These are phyloP conservation scores for Termitomyces sp. DNA, from an alignment of 768 basidiomycete species.

Conservation along the genomic window DNA sequence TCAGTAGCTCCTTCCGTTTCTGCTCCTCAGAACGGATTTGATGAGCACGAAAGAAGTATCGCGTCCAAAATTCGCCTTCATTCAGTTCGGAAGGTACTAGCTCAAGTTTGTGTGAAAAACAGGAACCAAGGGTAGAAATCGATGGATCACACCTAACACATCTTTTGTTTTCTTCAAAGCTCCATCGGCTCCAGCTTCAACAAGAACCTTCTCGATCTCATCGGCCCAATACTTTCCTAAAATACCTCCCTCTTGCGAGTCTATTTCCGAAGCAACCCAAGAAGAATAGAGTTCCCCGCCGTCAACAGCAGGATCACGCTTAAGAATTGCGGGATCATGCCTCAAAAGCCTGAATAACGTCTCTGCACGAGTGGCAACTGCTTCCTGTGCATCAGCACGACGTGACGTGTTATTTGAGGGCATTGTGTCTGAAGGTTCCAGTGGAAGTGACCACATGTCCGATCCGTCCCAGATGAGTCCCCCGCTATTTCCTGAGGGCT, in stretches of 20 bases:
- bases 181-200: constrained; percentile 45
- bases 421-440: constrained; percentile 22
- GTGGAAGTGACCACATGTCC: constrained; percentile 79
- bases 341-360: constrained; percentile 68
- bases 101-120: constrained; percentile 3
- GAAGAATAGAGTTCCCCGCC: constrained; percentile 46
- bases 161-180: constrained; percentile 49
- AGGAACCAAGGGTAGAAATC: constrained; percentile 1
- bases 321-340: constrained; percentile 69
- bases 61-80: constrained; percentile 71
- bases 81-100: constrained; percentile 66
- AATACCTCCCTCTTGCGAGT: constrained; percentile 50
- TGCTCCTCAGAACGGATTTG: constrained; percentile 79
- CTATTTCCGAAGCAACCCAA: constrained; percentile 53
- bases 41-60: constrained; percentile 86
- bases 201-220: constrained; percentile 41
- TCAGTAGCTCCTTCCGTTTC: constrained; percentile 70
- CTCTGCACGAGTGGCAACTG: constrained; percentile 72
- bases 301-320: constrained; percentile 70
- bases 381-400: constrained; percentile 36
- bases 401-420: constrained; percentile 2
- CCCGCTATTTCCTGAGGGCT: constrained; percentile 11
- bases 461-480: constrained; percentile 77
- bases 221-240: constrained; percentile 52
- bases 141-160: constrained; percentile 44